Conservation (phyloP, 2,329 filamentous ascomycete species). For the Pseudogymnoascus pannorum region DNA sequence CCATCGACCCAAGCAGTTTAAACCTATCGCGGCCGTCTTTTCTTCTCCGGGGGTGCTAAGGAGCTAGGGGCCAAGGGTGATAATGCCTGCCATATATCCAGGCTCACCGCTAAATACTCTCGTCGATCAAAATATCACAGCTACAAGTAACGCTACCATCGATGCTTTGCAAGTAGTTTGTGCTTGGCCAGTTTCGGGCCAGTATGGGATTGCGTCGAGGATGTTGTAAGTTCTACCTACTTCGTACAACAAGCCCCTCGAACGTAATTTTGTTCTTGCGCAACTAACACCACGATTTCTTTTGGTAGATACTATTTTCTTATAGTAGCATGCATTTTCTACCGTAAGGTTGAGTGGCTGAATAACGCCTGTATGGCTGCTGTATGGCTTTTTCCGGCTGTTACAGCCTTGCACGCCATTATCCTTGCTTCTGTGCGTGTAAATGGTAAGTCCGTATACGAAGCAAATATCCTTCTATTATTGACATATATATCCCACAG, state of each 20-base stretch:
- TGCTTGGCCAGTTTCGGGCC: conserved; percentile 49
- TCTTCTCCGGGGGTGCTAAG: neutral
- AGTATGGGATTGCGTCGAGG: conserved; percentile 49
- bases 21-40: neutral
- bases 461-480: conserved; percentile 20
- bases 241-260: no score
- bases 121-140: conserved; percentile 12
- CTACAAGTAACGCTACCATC: conserved; percentile 17
- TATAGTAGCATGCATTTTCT: conserved; percentile 54
- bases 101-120: conserved; percentile 26
- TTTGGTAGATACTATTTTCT: conserved; percentile 52
- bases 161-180: conserved; percentile 41
- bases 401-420: conserved; percentile 57
- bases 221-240: conserved; percentile 36
- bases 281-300: no score
- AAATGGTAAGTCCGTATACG: conserved; percentile 40
- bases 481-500: conserved; percentile 29
- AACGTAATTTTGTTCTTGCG: no score
- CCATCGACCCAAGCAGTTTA: neutral
- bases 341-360: conserved; percentile 54
- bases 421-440: conserved; percentile 52
- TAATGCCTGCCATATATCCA: conserved; percentile 32
- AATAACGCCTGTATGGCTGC: conserved; percentile 56
- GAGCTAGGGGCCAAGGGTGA: neutral
- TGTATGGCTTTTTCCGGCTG: conserved; percentile 53